These are phyloP conservation scores for Beauveria pseudobassiana DNA, from an alignment of 2,329 filamentous ascomycete genomes.

Conservation along the genomic window DNA sequence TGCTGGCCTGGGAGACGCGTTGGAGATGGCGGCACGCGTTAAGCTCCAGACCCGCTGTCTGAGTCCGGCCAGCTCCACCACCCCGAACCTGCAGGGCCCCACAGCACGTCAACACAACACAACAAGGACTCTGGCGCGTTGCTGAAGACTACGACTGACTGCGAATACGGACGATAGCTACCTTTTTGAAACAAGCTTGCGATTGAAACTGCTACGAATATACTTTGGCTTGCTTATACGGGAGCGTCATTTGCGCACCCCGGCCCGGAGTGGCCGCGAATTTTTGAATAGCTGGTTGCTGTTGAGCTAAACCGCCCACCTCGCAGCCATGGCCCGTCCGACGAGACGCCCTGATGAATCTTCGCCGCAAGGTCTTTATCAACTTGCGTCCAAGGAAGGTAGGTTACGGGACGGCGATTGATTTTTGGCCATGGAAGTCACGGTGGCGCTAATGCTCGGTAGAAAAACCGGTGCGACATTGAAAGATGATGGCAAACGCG, in stretches of 20 bases:
- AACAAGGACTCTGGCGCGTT: conserved; percentile 6
- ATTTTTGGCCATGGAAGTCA: neutral
- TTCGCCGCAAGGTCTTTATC: conserved; percentile 26
- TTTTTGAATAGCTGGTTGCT: neutral
- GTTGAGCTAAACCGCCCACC: neutral
- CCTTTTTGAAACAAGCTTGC: neutral
- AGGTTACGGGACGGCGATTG: conserved; percentile 15
- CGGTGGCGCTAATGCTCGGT: conserved; percentile 10
- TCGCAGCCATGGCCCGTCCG: conserved; percentile 24
- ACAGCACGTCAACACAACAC: conserved; percentile 9
- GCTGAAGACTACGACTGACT: neutral
- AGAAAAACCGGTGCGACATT: conserved; percentile 88
- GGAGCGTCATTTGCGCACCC: neutral
- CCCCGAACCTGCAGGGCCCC: conserved; percentile 5
- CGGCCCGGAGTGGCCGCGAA: neutral
- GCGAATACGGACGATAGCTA: neutral
- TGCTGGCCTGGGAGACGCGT: neutral
- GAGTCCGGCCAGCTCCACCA: neutral
- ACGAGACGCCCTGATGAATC: conserved; percentile 23
- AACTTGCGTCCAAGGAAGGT: conserved; percentile 31
- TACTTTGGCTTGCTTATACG: neutral
- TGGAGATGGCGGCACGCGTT: conserved; percentile 1
- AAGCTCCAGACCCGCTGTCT: conserved; percentile 2
- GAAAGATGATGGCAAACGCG: conserved; percentile 69
- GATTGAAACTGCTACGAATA: neutral